phyloP scores from a whole-genome alignment of 2,329 filamentous ascomycete genomes.

The Fusarium marasasianum region DNA sequence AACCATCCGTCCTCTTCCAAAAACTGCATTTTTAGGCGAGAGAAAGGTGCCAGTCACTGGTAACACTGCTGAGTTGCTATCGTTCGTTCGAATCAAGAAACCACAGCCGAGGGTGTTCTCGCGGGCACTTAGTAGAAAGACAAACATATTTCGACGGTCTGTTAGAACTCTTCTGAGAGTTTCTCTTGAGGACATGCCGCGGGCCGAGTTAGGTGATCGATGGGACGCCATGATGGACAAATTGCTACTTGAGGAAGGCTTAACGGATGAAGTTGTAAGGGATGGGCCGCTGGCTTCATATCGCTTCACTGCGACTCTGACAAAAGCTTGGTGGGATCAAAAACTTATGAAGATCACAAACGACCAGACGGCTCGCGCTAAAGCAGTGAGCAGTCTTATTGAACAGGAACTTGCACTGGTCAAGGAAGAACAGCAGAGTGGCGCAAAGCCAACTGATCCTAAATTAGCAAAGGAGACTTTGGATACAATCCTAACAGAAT shows the following conservation, averaged over 20 bases:
- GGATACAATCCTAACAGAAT: conserved; percentile 15
- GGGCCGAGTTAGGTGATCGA: conserved; percentile 54
- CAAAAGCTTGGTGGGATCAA: conserved; percentile 45
- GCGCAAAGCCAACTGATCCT: background rate
- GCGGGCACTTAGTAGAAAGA: conserved; percentile 64
- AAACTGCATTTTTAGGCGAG: conserved; percentile 51
- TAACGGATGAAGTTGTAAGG: background rate
- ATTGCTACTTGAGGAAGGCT: conserved; percentile 36
- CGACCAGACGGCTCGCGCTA: conserved; percentile 54
- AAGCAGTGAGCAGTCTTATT: conserved; percentile 53
- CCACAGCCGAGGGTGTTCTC: conserved; percentile 70
- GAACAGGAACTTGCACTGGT: conserved; percentile 49
- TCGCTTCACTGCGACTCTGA: conserved; percentile 43
- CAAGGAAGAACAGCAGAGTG: conserved; percentile 33
- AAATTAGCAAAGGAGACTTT: conserved; percentile 10
- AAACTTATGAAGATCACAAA: conserved; percentile 46
- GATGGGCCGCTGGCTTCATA: conserved; percentile 43
- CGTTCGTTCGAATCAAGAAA: conserved; percentile 74
- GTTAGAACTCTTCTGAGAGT: conserved; percentile 52
- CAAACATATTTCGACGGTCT: conserved; percentile 54
- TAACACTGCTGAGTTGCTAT: conserved; percentile 62
- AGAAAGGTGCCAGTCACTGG: conserved; percentile 64
- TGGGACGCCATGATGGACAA: conserved; percentile 57
- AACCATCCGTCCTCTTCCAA: conserved; percentile 58
- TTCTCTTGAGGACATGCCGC: conserved; percentile 47